phyloP scores from a whole-genome alignment of 1,139 yeast genomes.

The Kluyveromyces sp. region DNA sequence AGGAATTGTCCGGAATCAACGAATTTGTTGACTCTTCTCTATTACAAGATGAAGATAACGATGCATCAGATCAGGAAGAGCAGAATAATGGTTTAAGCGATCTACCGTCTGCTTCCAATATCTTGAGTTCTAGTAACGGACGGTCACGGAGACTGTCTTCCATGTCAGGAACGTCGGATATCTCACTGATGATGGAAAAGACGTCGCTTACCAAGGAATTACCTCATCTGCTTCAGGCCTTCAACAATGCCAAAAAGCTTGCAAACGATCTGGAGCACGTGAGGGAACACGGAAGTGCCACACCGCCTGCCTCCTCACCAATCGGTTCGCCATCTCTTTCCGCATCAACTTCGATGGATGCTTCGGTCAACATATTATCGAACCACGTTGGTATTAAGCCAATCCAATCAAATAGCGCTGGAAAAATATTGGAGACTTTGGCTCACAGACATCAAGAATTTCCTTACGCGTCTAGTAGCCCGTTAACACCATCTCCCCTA shows the following conservation, averaged over 20 bases:
- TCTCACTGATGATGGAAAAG: slow-evolving; percentile 22
- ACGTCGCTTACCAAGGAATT: slow-evolving; percentile 32
- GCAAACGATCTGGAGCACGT: slow-evolving; percentile 27
- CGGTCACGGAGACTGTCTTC: slow-evolving; percentile 16
- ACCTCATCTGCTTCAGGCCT: slow-evolving; percentile 34
- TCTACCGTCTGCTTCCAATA: not conserved
- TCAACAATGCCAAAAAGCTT: slow-evolving; percentile 32
- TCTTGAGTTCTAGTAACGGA: not conserved
- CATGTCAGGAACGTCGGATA: slow-evolving; percentile 20
- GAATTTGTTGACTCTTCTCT: slow-evolving; percentile 8
- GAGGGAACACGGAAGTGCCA: slow-evolving; percentile 2
- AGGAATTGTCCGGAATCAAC: slow-evolving; percentile 14
- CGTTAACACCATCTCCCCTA: slow-evolving; percentile 5
- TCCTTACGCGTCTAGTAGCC: slow-evolving; percentile 2
- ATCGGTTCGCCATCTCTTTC: slow-evolving; percentile 2
- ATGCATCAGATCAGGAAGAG: slow-evolving; percentile 10
- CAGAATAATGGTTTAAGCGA: not conserved
- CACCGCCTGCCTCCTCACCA: slow-evolving; percentile 2
- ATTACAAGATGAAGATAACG: not conserved
- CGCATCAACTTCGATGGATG: not conserved
- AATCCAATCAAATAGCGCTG: not conserved
- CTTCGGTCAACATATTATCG: not conserved
- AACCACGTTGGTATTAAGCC: not conserved
- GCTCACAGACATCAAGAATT: slow-evolving; percentile 4
- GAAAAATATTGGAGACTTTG: slow-evolving; percentile 6